Evolutionary conservation across 2,329 filamentous ascomycete species (phyloP), one percentile per base, ranked within the genome.

Genomic region (Diplocarpon rosae): DNA sequence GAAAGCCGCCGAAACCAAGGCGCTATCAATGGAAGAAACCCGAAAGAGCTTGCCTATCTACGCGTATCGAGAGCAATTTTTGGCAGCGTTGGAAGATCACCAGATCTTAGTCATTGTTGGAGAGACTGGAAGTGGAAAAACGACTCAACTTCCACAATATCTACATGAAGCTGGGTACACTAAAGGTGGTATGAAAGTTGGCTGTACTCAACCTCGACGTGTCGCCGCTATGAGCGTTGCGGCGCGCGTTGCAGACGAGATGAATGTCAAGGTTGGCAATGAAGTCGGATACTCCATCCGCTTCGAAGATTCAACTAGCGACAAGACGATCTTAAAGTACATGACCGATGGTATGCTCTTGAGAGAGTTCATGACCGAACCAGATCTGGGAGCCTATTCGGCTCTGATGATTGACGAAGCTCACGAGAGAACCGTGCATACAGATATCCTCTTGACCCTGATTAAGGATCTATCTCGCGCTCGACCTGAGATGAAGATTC

Each of bases 211-310:
- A 54, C 92, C 92, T 4, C 80, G 92, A 55, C 80, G 92, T 69
- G 92, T 98, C 10, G 92, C 92, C 3, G 92, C 92, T 27, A 96
- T 96, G 90, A 92, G 84, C 59, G 90, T 96, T 15, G 90, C 92
- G n/a, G 80, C 86, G 36, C 87, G 92, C 71, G 92, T 98, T 2
- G 86, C 90, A 0, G 89, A 96, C 45, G 92, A 98, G 62, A 85
- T 94, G 68, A 88, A 85, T 0, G 83, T 87, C 48, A 89, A 90
- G 62, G 68, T 96, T 10, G 92, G 92, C 1, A 84, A 86, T 50
- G 87, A 95, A 59, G 90, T 96, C 20, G 92, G 92, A 13, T 98
- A 95, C 62, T 82, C 83, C 0, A 94, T 98, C 55, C 84, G 92
- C 49, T 98, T 96, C 57, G 92, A 98, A 61, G 86, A 95, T 63